phyloP scores from a whole-genome alignment of 495 filamentous ascomycete species.

The Penicillium paradoxum region DNA sequence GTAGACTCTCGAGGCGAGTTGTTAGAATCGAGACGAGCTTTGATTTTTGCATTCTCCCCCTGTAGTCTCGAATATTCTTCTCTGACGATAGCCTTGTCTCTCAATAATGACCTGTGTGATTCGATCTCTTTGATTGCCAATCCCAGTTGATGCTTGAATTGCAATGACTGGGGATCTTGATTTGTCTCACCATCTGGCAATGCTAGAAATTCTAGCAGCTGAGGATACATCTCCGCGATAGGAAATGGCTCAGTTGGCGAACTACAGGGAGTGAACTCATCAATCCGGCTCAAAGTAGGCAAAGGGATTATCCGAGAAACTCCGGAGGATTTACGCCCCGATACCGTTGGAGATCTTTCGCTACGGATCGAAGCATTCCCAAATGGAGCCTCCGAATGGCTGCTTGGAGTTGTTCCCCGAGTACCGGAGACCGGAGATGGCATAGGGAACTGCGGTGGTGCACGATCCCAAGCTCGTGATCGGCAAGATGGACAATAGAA shows the following conservation, averaged over 20 bases:
- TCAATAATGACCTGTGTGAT: slow-evolving; percentile 10
- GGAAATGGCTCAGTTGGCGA: slow-evolving; percentile 4
- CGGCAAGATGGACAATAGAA: slow-evolving; percentile 29
- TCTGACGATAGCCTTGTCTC: slow-evolving; percentile 13
- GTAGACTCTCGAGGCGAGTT: slow-evolving; percentile 7
- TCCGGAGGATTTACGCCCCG: background rate
- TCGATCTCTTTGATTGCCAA: slow-evolving; percentile 22
- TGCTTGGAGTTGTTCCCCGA: slow-evolving; percentile 10
- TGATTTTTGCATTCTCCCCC: slow-evolving; percentile 21
- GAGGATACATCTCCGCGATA: slow-evolving; percentile 14
- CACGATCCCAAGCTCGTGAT: slow-evolving; percentile 22
- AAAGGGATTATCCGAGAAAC: background rate
- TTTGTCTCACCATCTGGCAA: background rate
- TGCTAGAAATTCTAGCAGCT: slow-evolving; percentile 8
- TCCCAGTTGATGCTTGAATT: slow-evolving; percentile 20
- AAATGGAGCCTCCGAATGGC: slow-evolving; percentile 1
- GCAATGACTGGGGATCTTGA: background rate
- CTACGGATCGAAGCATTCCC: background rate
- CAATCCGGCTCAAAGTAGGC: background rate
- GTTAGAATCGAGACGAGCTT: slow-evolving; percentile 18
- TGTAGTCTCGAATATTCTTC: slow-evolving; percentile 22
- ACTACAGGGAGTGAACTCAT: slow-evolving; percentile 3
- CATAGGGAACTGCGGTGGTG: slow-evolving; percentile 12
- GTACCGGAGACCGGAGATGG: slow-evolving; percentile 12
- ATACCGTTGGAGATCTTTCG: background rate